Conservation (phyloP, 2,329 filamentous ascomycete species). For the Coniochaeta sp. region DNA sequence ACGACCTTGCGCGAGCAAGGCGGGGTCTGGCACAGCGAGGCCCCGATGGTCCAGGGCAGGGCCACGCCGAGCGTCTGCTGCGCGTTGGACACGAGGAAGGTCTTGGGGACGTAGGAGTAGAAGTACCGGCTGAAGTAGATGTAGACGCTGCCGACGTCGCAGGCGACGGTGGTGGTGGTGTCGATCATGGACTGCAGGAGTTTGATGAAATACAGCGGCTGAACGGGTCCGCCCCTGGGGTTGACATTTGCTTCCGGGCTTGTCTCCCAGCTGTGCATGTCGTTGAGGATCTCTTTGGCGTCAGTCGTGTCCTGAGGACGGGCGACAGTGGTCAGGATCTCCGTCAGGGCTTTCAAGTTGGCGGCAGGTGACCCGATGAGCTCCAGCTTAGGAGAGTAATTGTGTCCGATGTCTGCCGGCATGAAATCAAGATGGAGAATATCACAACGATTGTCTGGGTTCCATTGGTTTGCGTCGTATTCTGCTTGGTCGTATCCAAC, state of each 20-base stretch:
- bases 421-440: slow-evolving; percentile 37
- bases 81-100: slow-evolving; percentile 37
- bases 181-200: slow-evolving; percentile 30
- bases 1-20: slow-evolving; percentile 35
- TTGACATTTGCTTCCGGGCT: slow-evolving; percentile 5
- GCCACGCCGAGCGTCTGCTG: slow-evolving; percentile 41
- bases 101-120: slow-evolving; percentile 33
- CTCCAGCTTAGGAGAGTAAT: slow-evolving; percentile 32
- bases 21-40: slow-evolving; percentile 31
- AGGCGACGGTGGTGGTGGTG: slow-evolving; percentile 31
- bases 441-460: slow-evolving; percentile 24
- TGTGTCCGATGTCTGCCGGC: slow-evolving; percentile 28
- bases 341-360: slow-evolving; percentile 27
- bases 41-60: slow-evolving; percentile 38
- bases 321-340: slow-evolving; percentile 21
- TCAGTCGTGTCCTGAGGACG: slow-evolving; percentile 26
- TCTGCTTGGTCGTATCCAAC: slow-evolving; percentile 39
- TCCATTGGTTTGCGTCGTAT: slow-evolving; percentile 37
- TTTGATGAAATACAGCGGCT: slow-evolving; percentile 36
- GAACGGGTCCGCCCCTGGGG: slow-evolving; percentile 23
- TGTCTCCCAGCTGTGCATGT: slow-evolving; percentile 27
- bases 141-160: slow-evolving; percentile 39
- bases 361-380: slow-evolving; percentile 32
- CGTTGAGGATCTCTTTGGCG: slow-evolving; percentile 22
- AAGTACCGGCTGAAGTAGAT: slow-evolving; percentile 39